Evolutionary conservation across 225 moss, liverwort and hornwort species (phyloP).

Genomic region (Antitrichia curtipendula): DNA sequence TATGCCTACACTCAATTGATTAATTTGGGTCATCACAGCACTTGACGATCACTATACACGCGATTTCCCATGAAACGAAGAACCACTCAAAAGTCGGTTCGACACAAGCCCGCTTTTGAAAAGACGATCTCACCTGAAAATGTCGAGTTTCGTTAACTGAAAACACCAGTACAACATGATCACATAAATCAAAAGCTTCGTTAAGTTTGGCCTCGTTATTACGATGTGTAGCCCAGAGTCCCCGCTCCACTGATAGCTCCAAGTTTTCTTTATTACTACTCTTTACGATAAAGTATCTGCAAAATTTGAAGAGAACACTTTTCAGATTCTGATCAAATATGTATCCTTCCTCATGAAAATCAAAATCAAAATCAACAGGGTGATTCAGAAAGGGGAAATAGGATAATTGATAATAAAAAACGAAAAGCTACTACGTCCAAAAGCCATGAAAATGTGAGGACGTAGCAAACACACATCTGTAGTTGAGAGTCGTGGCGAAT

Average conservation of each 20-base stretch:
- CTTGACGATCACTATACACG: not conserved
- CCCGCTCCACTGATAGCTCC: conserved; percentile 88
- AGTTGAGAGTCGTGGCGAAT: not conserved
- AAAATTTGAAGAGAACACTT: not conserved
- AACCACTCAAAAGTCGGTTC: not conserved
- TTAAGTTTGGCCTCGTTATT: conserved; percentile 96
- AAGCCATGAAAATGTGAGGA: not conserved
- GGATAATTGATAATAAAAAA: not conserved
- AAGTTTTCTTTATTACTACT: conserved; percentile 98
- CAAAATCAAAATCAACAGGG: not conserved
- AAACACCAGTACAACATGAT: conserved; percentile 89
- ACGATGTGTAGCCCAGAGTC: conserved; percentile 96
- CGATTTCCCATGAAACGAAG: not conserved
- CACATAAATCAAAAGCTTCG: conserved; percentile 87
- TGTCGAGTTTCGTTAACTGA: conserved; percentile 99
- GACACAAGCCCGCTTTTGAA: not conserved
- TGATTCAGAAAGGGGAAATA: not conserved
- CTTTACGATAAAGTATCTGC: conserved; percentile 99
- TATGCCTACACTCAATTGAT: not conserved
- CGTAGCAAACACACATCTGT: not conserved
- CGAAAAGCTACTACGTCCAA: not conserved
- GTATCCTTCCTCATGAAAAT: not conserved
- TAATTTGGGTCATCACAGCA: not conserved
- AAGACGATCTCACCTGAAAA: conserved; percentile 67
- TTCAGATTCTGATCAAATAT: not conserved